Base-by-base conservation (phyloP, 2,329 filamentous ascomycete species). In the Clonostachys solani region DNA sequence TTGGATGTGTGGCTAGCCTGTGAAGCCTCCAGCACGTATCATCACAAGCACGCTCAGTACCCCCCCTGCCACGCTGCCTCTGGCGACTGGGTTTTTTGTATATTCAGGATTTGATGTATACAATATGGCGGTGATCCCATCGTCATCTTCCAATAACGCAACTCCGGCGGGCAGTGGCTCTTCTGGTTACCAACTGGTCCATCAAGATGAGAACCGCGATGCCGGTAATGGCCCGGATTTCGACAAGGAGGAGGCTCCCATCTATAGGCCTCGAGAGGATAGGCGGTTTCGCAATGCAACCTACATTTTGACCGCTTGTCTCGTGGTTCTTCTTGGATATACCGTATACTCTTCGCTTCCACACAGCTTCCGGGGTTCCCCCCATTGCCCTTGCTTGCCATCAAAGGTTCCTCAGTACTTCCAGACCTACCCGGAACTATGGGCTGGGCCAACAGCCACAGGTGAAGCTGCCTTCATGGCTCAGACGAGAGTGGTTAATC, bases 381-480 rank as follows among this genome's bases (percentile, higher is more conserved):
- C 47, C 33, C 48, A 56, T 10, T 64, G 65, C 47, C 60, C 61
- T 40, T 65, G 64, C 45, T 52, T 49, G 35, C 60, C 63, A 29
- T 53, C 58, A 47, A 67, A 72, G 38, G 73, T 83, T 42, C 81
- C 82, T 19, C 77, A 84, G 59, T 81, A 85, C 60, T 84, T 83
- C 56, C 78, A 83, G 60, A 85, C 81, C 1, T 72, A 68, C 19
- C 80, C 81, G 5, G 71, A 84, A 61, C 61, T 83, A 41, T 82
- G 74, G 72, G 65, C 74, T 63, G 85, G 85, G 2, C 84, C 84
- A 36, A 89, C 83, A 5, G 74, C 82, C n/a, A 91, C 86, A 2
- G 87, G 87, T 13, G 69, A 67, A 47, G 73, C 85, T 23, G 81
- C 87, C 2, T 89, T 89, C 60, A 68, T 91, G 48, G 87, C 86